A percentile compares a stretch with the other conserved stretches of the same genome.
phyloP scores from a whole-genome alignment of 202 grass and related monocot species.

The Setaria viridis region DNA sequence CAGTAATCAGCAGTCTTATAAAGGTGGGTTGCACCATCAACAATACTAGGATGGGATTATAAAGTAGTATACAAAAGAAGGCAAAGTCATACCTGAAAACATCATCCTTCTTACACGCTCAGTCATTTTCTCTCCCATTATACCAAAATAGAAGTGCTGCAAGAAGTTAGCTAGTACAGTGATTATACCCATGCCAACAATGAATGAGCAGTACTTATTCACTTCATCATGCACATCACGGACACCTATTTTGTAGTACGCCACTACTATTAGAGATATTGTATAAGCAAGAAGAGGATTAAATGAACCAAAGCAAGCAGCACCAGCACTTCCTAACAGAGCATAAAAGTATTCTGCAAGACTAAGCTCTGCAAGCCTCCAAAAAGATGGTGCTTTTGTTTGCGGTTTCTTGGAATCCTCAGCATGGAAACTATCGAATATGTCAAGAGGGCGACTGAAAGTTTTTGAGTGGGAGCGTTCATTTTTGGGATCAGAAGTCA shows the following conservation, averaged over 20 bases:
- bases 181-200: constrained; percentile 90
- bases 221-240: constrained; percentile 75
- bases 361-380: constrained; percentile 89
- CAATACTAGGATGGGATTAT: constrained; percentile 1
- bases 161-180: constrained; percentile 97
- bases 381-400: constrained; percentile 76
- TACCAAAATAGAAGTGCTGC: constrained; percentile 99
- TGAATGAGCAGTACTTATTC: constrained; percentile 82
- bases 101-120: constrained; percentile 99
- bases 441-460: constrained; percentile 83
- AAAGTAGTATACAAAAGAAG: constrained; percentile 22
- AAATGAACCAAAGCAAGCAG: constrained; percentile 95
- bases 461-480: constrained; percentile 97
- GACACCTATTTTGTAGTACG: constrained; percentile 82
- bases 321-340: constrained; percentile 86
- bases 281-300: constrained; percentile 97
- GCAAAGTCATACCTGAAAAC: constrained; percentile 80
- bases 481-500: constrained; percentile 95
- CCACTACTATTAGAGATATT: constrained; percentile 89
- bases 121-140: constrained; percentile 99
- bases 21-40: background rate
- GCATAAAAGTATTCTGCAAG: constrained; percentile 92
- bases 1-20: background rate
- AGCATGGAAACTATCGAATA: constrained; percentile 66
- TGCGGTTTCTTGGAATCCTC: constrained; percentile 51